phyloP scores from a whole-genome alignment of 495 filamentous ascomycete genomes.

The Penicillium angulare region DNA sequence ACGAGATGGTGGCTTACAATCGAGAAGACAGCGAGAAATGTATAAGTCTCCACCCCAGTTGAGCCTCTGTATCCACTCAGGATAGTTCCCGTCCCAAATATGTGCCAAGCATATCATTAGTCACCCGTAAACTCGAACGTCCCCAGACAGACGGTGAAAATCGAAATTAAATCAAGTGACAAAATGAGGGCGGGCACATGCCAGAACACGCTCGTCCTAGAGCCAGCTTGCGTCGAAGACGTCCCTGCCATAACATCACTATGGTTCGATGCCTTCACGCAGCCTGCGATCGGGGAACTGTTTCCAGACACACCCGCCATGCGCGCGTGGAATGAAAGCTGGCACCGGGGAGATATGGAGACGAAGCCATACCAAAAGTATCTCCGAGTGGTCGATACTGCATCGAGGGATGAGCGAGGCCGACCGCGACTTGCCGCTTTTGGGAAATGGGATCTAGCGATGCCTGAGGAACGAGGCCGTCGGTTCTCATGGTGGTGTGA shows the following conservation, averaged over 20 bases:
- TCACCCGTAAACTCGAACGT: too few relatives aligned
- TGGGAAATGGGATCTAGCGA: conserved; percentile 28
- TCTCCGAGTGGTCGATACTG: conserved; percentile 25
- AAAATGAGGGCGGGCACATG: too few relatives aligned
- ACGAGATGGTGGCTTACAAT: too few relatives aligned
- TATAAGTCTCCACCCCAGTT: too few relatives aligned
- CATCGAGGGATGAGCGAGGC: conserved; percentile 9
- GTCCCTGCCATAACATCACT: background rate
- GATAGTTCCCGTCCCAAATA: too few relatives aligned
- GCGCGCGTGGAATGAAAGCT: conserved; percentile 22
- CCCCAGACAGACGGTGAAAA: too few relatives aligned
- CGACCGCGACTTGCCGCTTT: conserved; percentile 22
- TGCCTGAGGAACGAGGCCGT: conserved; percentile 20
- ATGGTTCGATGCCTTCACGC: conserved; percentile 1
- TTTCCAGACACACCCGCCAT: conserved; percentile 26
- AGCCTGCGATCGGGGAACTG: conserved; percentile 7
- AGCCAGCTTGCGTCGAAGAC: background rate
- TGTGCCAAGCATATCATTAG: too few relatives aligned
- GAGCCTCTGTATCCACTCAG: too few relatives aligned
- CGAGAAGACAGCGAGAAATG: too few relatives aligned
- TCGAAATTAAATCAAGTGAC: too few relatives aligned
- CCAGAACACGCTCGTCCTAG: background rate
- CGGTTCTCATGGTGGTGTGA: conserved; percentile 26
- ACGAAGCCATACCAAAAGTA: conserved; percentile 25
- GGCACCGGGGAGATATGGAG: conserved; percentile 17